These are phyloP conservation scores for Gastrolobium villosum DNA, from an alignment of 306 rosid species.

Conservation along the genomic window DNA sequence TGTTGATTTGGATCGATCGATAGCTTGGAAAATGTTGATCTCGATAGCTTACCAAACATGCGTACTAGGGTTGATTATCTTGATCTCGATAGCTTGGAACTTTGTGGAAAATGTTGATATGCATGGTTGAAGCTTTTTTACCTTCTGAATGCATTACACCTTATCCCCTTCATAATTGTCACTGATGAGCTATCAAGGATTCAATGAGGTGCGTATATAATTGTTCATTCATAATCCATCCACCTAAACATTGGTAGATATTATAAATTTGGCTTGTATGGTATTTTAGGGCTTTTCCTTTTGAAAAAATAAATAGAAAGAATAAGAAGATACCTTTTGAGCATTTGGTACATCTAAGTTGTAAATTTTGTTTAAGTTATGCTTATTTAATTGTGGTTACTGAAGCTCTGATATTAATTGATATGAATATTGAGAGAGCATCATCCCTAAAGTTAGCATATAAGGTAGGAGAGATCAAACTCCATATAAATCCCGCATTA, in stretches of 20 bases:
- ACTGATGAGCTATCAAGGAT: not conserved
- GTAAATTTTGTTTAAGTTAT: not conserved
- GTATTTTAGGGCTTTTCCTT: not conserved
- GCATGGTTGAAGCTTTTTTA: not conserved
- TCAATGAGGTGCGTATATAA: not conserved
- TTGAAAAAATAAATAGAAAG: not conserved
- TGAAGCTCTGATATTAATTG: no score
- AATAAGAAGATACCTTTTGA: not conserved
- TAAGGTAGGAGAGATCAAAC: no score
- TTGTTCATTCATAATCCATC: constrained; percentile 28
- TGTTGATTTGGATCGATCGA: constrained; percentile 19
- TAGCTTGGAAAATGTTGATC: no score
- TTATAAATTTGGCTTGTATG: not conserved
- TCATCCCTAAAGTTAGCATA: no score
- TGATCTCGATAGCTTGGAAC: not conserved
- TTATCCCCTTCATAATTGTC: not conserved
- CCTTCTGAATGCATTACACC: not conserved
- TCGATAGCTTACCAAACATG: constrained; percentile 19
- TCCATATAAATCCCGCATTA: no score
- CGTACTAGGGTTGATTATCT: not conserved
- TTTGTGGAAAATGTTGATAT: not conserved
- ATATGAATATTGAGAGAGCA: no score
- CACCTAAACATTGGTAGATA: not conserved
- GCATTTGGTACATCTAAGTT: not conserved
- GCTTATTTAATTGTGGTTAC: no score